Evolutionary conservation across 768 basidiomycete genomes (phyloP).

Genomic region (Rhodocollybia butyracea): DNA sequence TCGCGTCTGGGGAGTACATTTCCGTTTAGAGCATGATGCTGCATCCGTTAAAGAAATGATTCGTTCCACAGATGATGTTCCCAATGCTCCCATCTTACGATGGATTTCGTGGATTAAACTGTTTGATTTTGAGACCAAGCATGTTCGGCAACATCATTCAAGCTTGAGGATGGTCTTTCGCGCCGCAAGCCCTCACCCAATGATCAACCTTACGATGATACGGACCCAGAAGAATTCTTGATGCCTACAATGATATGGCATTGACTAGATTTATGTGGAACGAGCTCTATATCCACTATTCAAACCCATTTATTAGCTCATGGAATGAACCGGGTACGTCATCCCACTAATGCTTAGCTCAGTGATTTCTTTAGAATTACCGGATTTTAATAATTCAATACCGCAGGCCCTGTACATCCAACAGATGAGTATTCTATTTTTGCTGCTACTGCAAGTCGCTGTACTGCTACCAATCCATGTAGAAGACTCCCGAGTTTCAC

Average conservation of each 20-base stretch:
- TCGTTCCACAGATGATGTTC: slow-evolving; percentile 28
- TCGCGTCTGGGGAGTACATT: slow-evolving; percentile 27
- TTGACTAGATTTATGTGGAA: neutral
- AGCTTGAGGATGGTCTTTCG: slow-evolving; percentile 34
- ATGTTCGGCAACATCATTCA: slow-evolving; percentile 26
- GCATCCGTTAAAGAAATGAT: slow-evolving; percentile 35
- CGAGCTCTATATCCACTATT: too few species aligned
- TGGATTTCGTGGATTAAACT: slow-evolving; percentile 34
- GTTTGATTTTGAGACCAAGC: slow-evolving; percentile 34
- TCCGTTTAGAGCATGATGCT: slow-evolving; percentile 31
- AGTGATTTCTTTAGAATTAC: too few species aligned
- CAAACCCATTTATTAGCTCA: neutral
- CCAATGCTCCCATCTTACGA: slow-evolving; percentile 30
- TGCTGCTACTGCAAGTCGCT: neutral
- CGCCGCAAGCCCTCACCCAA: slow-evolving; percentile 3
- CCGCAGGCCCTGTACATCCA: neutral
- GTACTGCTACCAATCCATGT: neutral
- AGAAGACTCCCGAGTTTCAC: neutral
- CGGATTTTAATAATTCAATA: too few species aligned
- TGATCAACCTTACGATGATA: slow-evolving; percentile 11
- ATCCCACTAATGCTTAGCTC: too few species aligned
- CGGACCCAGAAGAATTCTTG: slow-evolving; percentile 19
- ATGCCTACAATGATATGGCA: slow-evolving; percentile 6
- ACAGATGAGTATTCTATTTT: neutral
- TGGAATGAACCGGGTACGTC: too few species aligned